These are phyloP conservation scores for Erigeron canadensis DNA, from an alignment of 129 eudicot species.

Conservation along the genomic window DNA sequence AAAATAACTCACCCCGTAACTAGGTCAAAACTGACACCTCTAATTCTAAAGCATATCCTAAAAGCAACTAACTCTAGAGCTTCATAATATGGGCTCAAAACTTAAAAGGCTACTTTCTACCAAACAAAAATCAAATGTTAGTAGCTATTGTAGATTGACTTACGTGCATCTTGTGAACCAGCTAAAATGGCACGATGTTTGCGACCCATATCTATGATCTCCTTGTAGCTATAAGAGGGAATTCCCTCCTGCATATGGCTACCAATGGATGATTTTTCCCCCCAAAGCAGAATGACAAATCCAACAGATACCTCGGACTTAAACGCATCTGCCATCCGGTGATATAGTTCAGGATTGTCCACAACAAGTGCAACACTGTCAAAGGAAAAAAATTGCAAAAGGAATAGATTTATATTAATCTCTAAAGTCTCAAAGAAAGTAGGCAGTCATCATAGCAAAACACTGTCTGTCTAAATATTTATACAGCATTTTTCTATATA, in stretches of 20 bases:
- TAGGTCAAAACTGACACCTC: neutral
- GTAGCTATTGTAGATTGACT: constrained; percentile 33
- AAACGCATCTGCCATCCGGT: constrained; percentile 55
- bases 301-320: constrained; percentile 48
- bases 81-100: neutral
- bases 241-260: constrained; percentile 38
- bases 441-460: neutral
- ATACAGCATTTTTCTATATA: neutral
- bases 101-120: neutral
- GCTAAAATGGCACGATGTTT: constrained; percentile 57
- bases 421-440: neutral
- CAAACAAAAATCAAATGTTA: constrained; percentile 5
- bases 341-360: constrained; percentile 79
- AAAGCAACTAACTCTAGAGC: neutral
- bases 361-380: constrained; percentile 82
- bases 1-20: too few species aligned
- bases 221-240: constrained; percentile 62
- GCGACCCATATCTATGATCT: constrained; percentile 67
- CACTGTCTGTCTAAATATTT: too few species aligned
- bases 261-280: constrained; percentile 59
- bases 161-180: constrained; percentile 73
- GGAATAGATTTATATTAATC: neutral
- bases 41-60: neutral
- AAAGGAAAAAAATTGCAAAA: neutral
- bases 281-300: constrained; percentile 79